Evolutionary conservation across 441 rosid genomes (phyloP).

Genomic region (Kokia cookei): DNA sequence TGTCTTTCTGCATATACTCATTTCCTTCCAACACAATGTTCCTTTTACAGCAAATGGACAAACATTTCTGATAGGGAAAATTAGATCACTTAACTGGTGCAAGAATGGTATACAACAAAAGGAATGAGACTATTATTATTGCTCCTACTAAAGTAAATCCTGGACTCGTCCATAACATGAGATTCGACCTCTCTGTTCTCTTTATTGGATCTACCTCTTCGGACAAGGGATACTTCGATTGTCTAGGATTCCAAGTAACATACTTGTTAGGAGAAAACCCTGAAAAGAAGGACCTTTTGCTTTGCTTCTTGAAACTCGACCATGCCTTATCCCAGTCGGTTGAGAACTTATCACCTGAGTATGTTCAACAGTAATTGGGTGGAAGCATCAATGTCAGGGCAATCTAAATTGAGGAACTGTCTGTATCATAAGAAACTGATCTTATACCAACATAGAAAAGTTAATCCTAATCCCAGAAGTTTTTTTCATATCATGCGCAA

Average conservation of each 20-base stretch:
- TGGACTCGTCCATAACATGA: conserved; percentile 85
- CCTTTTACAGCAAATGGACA: neutral
- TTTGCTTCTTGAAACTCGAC: conserved; percentile 73
- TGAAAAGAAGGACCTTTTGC: conserved; percentile 64
- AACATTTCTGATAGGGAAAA: neutral
- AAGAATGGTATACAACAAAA: conserved; percentile 74
- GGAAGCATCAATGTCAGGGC: neutral
- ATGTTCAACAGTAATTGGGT: neutral
- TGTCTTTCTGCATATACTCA: neutral
- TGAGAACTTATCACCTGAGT: conserved; percentile 48
- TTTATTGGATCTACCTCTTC: conserved; percentile 94
- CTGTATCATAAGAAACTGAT: neutral
- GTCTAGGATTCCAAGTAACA: conserved; percentile 83
- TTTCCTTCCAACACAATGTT: neutral
- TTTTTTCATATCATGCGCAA: neutral
- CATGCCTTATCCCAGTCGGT: conserved; percentile 94
- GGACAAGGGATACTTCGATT: conserved; percentile 64
- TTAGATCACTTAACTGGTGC: conserved; percentile 56
- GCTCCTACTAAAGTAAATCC: conserved; percentile 64
- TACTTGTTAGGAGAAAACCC: conserved; percentile 65
- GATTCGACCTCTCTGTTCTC: conserved; percentile 75
- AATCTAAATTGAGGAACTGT: neutral
- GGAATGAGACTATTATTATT: conserved; percentile 57
- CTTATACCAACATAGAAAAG: neutral
- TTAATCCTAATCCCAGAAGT: neutral